Percentiles rank a stretch among this genome's conserved stretches.
These are phyloP conservation scores for Eremochloa ophiuroides DNA, from an alignment of 176 grass and related monocot genomes.

Conservation along the genomic window DNA sequence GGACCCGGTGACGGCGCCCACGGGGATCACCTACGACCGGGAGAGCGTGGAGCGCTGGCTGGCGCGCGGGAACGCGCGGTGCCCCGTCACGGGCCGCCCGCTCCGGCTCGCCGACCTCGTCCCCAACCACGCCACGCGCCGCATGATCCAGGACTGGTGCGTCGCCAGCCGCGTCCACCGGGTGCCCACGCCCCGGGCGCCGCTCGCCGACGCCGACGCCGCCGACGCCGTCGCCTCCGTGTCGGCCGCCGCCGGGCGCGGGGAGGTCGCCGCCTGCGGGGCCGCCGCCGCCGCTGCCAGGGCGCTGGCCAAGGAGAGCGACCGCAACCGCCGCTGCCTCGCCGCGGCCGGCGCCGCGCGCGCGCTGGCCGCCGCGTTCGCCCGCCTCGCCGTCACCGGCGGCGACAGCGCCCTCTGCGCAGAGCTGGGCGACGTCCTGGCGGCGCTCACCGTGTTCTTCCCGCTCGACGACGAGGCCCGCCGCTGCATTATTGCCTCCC, in stretches of 20 bases:
- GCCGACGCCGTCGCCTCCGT: constrained; percentile 33
- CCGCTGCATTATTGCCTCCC: constrained; percentile 53
- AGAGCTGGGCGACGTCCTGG: constrained; percentile 52
- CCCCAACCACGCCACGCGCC: constrained; percentile 66
- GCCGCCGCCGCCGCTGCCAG: constrained; percentile 19
- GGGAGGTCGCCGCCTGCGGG: constrained; percentile 22
- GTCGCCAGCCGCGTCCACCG: constrained; percentile 46
- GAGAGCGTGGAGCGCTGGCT: constrained; percentile 79
- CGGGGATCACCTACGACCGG: constrained; percentile 83
- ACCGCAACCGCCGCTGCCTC: constrained; percentile 50
- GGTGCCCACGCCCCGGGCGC: constrained; percentile 65
- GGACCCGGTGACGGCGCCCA: constrained; percentile 71
- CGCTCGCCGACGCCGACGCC: constrained; percentile 31
- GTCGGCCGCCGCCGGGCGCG: constrained; percentile 20
- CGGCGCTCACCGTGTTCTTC: constrained; percentile 45
- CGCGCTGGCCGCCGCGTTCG: constrained; percentile 31
- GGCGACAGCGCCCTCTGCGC: no score
- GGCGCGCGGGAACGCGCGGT: constrained; percentile 36
- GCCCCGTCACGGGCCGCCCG: constrained; percentile 58
- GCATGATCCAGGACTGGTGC: constrained; percentile 91
- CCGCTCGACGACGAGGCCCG: constrained; percentile 52
- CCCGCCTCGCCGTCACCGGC: constrained; percentile 37
- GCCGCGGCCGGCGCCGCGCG: constrained; percentile 13
- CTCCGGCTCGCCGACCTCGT: constrained; percentile 48
- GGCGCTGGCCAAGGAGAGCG: constrained; percentile 70